Evolutionary conservation across 2,329 filamentous ascomycete genomes (phyloP), one percentile per base, ranked within the genome.

Genomic region (Epichloe aotearoae): DNA sequence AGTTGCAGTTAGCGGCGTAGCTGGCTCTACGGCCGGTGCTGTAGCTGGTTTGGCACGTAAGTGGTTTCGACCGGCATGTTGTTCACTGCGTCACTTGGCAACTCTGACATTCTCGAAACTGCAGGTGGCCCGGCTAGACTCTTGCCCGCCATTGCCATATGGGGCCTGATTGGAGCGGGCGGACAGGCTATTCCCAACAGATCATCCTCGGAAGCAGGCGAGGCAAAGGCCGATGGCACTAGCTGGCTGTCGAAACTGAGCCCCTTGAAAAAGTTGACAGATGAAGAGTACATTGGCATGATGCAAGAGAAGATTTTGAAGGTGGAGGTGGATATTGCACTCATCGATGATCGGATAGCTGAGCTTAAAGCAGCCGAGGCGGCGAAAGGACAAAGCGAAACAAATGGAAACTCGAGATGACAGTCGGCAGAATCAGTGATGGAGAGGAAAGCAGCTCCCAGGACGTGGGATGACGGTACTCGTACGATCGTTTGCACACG

Each of bases 331-430:
- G 84, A 91, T 54, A 88, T 93, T 64, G 82, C 86, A 0, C 65
- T 93, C 5, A 73, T 91, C 37, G 86, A 93, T 59, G 87, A 91
- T 50, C 81, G 80, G 60, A 86, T 93, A 57, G 75, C 62, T 1
- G 64, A 67, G 43, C 49, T 73, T 19, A 55, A 58, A 50, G 51
- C 52, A 20, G 47, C 49, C 8, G 50, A 53, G 26, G 12, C 44
- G 44, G 40, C 17, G n/a, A 53, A 46, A 23, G 23, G 20, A 11
- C 12, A 10, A 23, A 42, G 1, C 8, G 8, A 30, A 10, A 10
- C 26, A 30, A 10, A 30, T 10, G 26, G 8, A 30, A 30, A 30
- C 8, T 10, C 26, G 26, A 10, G 8, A 30, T 30, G 26, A 30
- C 26, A 30, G 26, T 10, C 26, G 26, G 8, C 26, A 10, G 26